phyloP scores from a whole-genome alignment of 192 early-diverging fungal genomes.

The Podila epigama region DNA sequence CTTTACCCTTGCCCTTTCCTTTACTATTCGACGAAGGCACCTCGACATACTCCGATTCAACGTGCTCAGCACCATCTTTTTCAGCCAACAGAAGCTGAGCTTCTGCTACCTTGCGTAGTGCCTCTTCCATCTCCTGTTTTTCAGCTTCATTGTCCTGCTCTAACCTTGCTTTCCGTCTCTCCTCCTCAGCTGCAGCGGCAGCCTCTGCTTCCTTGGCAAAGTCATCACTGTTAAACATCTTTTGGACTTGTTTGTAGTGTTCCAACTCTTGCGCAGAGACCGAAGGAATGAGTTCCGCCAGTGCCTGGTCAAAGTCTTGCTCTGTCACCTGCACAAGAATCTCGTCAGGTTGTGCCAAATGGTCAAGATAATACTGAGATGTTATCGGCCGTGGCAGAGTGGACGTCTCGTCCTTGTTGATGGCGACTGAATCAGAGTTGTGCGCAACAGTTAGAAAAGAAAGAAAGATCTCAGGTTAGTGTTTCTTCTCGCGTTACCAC shows the following conservation, averaged over 20 bases:
- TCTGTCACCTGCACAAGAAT: constrained; percentile 82
- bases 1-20: constrained; percentile 39
- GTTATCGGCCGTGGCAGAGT: constrained; percentile 73
- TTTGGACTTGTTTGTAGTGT: constrained; percentile 83
- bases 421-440: constrained; percentile 2
- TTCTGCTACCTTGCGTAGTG: constrained; percentile 25
- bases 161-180: neutral
- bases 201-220: constrained; percentile 40
- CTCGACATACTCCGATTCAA: neutral
- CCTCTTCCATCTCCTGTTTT: constrained; percentile 10
- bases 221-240: constrained; percentile 74
- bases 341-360: constrained; percentile 73
- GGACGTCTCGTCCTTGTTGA: constrained; percentile 49
- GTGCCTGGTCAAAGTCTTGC: constrained; percentile 85
- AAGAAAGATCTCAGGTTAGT: neutral
- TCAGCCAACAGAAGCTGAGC: constrained; percentile 17
- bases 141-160: neutral
- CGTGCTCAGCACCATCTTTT: neutral
- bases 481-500: no score
- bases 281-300: constrained; percentile 87
- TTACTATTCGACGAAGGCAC: constrained; percentile 11
- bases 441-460: neutral
- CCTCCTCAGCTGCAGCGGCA: constrained; percentile 36
- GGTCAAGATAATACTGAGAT: constrained; percentile 90
- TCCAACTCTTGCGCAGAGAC: constrained; percentile 87